Conservation (phyloP, 2,329 filamentous ascomycete species). For the Arthroderma sp. region DNA sequence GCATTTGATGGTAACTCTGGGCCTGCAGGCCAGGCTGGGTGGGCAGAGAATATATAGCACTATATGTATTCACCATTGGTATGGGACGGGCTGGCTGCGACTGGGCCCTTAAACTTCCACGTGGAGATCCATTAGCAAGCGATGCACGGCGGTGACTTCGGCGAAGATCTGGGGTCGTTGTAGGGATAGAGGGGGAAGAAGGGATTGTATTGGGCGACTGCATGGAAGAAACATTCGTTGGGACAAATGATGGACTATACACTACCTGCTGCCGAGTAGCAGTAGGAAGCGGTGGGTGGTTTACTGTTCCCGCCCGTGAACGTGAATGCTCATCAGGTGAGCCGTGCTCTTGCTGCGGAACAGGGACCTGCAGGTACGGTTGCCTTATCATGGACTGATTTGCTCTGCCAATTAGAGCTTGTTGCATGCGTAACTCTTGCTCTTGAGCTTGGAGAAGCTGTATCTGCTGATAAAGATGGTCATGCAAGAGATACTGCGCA, state of each 20-base stretch:
- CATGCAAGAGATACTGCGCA: conserved; percentile 35
- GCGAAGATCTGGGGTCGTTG: conserved; percentile 29
- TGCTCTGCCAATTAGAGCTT: conserved; percentile 28
- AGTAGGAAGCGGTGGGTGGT: conserved; percentile 21
- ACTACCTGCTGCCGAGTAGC: conserved; percentile 24
- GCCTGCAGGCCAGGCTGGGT: conserved; percentile 17
- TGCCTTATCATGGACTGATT: conserved; percentile 29
- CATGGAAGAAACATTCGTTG: conserved; percentile 21
- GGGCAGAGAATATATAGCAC: conserved; percentile 23
- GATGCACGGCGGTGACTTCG: conserved; percentile 34
- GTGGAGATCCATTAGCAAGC: conserved; percentile 29
- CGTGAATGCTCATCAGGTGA: conserved; percentile 24
- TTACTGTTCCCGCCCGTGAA: conserved; percentile 25
- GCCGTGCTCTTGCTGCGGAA: conserved; percentile 23
- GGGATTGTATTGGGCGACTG: conserved; percentile 33
- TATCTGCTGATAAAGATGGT: conserved; percentile 37
- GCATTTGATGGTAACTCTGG: conserved; percentile 19
- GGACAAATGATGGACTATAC: conserved; percentile 24
- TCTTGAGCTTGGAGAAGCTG: conserved; percentile 38
- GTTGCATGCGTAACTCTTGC: conserved; percentile 36
- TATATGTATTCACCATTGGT: conserved; percentile 20
- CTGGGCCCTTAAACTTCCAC: conserved; percentile 33
- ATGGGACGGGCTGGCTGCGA: conserved; percentile 38
- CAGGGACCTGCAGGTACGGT: conserved; percentile 27
- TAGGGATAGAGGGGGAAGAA: conserved; percentile 30